Conservation (phyloP, 2,329 filamentous ascomycete genomes). For the Botrytis fragariae region DNA sequence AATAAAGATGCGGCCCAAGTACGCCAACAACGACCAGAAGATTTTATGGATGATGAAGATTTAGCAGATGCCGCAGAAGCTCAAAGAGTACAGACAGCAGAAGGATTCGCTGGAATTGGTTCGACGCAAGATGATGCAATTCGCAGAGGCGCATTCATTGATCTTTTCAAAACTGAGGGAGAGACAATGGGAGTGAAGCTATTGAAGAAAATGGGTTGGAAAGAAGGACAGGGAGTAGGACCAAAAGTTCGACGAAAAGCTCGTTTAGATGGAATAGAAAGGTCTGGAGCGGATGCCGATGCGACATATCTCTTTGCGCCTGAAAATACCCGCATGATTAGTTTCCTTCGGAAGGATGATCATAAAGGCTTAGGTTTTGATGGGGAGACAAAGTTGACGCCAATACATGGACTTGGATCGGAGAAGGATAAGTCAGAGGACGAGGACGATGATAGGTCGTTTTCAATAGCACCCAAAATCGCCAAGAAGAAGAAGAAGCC, state of each 20-base stretch:
- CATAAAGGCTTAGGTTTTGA: constrained; percentile 68
- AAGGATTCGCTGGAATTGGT: constrained; percentile 74
- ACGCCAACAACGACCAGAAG: constrained; percentile 66
- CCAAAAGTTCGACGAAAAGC: constrained; percentile 78
- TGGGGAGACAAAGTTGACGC: constrained; percentile 54
- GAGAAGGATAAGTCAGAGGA: constrained; percentile 43
- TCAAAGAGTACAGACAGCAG: constrained; percentile 68
- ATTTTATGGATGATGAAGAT: constrained; percentile 99
- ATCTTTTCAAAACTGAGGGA: constrained; percentile 68
- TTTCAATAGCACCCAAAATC: constrained; percentile 27
- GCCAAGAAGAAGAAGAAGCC: constrained; percentile 50
- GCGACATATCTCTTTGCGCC: constrained; percentile 77
- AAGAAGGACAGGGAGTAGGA: constrained; percentile 87
- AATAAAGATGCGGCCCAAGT: constrained; percentile 61
- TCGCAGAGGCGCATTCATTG: constrained; percentile 57
- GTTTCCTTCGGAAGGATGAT: constrained; percentile 63
- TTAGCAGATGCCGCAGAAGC: constrained; percentile 81
- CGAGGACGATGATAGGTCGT: constrained; percentile 43
- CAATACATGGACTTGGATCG: constrained; percentile 33
- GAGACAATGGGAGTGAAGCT: constrained; percentile 87
- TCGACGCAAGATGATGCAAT: constrained; percentile 55
- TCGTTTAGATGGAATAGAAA: constrained; percentile 54
- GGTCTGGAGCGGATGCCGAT: constrained; percentile 39
- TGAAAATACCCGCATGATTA: constrained; percentile 69
- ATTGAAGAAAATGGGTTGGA: constrained; percentile 92